A percentile compares a stretch with the other conserved stretches of the same genome.
Conservation (phyloP, 139 green algal genomes). For the Chlorella sorokiniana region DNA sequence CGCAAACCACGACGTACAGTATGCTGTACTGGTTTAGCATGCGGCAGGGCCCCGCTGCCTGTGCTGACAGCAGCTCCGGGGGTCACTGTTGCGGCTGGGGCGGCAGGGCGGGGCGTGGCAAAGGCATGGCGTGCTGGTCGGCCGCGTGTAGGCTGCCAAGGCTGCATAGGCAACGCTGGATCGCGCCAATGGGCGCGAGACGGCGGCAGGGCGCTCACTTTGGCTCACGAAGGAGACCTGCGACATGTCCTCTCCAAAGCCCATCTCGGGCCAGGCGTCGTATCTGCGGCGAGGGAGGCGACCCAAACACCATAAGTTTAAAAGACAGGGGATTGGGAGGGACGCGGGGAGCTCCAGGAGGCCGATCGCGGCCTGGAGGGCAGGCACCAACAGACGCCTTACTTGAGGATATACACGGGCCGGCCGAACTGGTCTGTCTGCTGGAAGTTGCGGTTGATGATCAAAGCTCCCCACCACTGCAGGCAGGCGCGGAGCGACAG, state of each 20-base stretch:
- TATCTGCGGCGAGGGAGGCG: conserved; percentile 10
- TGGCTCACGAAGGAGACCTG: conserved; percentile 27
- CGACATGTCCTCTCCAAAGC: conserved; percentile 29
- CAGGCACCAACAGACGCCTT: conserved; percentile 12
- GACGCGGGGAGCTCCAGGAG: neutral
- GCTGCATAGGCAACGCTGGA: neutral
- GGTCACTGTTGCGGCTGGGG: too few relatives aligned
- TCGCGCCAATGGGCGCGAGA: neutral
- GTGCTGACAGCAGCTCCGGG: too few relatives aligned
- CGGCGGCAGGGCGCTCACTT: neutral
- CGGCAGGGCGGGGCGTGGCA: too few relatives aligned
- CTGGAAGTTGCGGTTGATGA: conserved; percentile 35
- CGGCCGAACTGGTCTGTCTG: conserved; percentile 22
- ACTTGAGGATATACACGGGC: conserved; percentile 34
- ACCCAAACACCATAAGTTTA: conserved; percentile 1
- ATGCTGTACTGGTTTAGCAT: too few relatives aligned
- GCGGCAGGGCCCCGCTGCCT: too few relatives aligned
- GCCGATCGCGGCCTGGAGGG: neutral
- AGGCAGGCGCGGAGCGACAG: neutral
- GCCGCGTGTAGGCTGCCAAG: neutral
- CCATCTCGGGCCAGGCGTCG: conserved; percentile 33
- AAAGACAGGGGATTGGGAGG: neutral
- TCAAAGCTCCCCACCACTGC: conserved; percentile 31
- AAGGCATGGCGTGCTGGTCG: neutral
- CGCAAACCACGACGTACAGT: too few relatives aligned